Base-by-base conservation (phyloP, 352 stramenopile species). In the Globisporangium paddicum region DNA sequence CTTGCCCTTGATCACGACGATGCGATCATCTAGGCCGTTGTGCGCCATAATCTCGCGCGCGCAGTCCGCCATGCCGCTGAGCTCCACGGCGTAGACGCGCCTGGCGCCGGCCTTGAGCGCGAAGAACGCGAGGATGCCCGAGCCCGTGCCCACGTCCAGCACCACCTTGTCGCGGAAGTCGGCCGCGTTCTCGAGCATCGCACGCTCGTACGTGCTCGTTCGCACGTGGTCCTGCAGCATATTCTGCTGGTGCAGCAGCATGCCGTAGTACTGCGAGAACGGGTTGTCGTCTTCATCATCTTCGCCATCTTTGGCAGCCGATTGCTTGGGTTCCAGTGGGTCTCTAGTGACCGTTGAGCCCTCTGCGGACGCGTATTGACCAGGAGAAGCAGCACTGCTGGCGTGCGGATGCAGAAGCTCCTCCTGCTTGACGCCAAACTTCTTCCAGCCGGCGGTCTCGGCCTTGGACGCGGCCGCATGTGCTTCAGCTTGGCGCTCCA, bases 181-280 rank as follows among this genome's bases (percentile, higher is more conserved):
- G 32, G 85, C 73, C 5, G 75, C 55, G 71, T 99, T 99, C 28
- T 96, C 87, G 35, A 99, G 79, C 77, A 99, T 99, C 11, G 97
- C 97, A 37, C 88, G 80, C 68, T 98, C 95, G 79, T 99, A 99
- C 7, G 97, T 98, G 50, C 96, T 96, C 72, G 98, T 99, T 37
- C 98, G 93, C 58, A 98, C 95, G 66, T 98, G 90, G 75, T 99
- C 98, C 60, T 98, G 97, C 18, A 99, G 86, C 98, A 99, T 99
- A 75, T 99, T 98, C 69, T 99, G 98, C 69, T 99, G 98, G 76
- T 99, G 98, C 55, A 95, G 65, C n/a, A 98, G 82, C 87, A 96
- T 93, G 16, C 90, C 90, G 66, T 98, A 98, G 70, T 96, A 98
- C 71, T 96, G 82, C 45, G 91, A 97, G 69, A 97, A 98, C 47